Evolutionary conservation across 805 yeast genomes (phyloP).

Genomic region (Monosporozyma aquatica): DNA sequence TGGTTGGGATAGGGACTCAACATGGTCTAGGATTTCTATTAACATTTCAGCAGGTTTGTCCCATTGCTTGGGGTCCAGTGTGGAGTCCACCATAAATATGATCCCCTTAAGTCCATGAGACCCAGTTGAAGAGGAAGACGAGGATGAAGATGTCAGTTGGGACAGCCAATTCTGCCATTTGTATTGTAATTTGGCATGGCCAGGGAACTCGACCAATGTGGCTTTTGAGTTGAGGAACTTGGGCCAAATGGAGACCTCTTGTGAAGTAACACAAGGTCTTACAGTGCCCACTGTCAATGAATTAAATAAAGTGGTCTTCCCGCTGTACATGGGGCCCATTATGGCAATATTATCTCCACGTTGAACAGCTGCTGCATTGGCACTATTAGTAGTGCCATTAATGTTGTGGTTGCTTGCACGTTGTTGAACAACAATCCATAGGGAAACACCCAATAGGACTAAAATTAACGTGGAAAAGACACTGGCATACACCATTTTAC

Average conservation of each 20-base stretch:
- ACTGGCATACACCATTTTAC: neutral
- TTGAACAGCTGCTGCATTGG: neutral
- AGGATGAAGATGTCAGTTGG: no score
- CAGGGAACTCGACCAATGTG: slow-evolving; percentile 69
- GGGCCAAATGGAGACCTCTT: slow-evolving; percentile 21
- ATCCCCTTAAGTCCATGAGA: slow-evolving; percentile 51
- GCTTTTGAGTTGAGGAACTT: neutral
- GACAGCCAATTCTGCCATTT: slow-evolving; percentile 30
- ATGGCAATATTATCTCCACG: slow-evolving; percentile 37
- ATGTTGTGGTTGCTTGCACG: no score
- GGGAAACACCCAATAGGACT: no score
- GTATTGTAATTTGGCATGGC: slow-evolving; percentile 67
- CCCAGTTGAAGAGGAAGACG: no score
- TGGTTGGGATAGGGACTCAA: slow-evolving; percentile 37
- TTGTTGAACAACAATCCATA: no score
- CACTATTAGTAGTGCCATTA: neutral
- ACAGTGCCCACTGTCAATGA: slow-evolving; percentile 23
- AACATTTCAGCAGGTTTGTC: slow-evolving; percentile 50
- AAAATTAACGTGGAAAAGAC: no score
- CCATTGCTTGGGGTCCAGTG: slow-evolving; percentile 41
- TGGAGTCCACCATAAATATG: slow-evolving; percentile 70
- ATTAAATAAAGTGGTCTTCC: slow-evolving; percentile 53
- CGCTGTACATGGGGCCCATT: slow-evolving; percentile 55
- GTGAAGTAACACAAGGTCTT: slow-evolving; percentile 41
- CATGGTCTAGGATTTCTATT: slow-evolving; percentile 46